phyloP scores from a whole-genome alignment of 768 basidiomycete genomes.

The Lanmaoa pseudosensibilis region DNA sequence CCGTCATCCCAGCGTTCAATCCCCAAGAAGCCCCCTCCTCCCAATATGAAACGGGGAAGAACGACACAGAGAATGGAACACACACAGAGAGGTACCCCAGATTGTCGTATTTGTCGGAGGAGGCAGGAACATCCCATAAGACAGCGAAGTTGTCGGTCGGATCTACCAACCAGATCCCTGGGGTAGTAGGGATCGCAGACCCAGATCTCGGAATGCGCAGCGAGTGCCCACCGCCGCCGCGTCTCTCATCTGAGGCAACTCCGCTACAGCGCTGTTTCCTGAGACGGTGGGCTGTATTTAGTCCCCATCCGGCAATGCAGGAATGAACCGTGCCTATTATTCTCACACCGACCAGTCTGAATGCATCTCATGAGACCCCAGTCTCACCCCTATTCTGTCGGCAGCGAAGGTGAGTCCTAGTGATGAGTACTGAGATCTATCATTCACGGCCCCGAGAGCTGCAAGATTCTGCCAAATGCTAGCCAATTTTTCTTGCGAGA shows the following conservation, averaged over 20 bases:
- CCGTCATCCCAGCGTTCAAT: neutral
- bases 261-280: constrained; percentile 10
- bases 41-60: constrained; percentile 2
- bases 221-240: constrained; percentile 12
- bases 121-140: neutral
- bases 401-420: constrained; percentile 11
- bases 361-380: neutral
- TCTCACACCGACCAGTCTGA: constrained; percentile 6
- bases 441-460: constrained; percentile 18
- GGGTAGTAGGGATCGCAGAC: constrained; percentile 9
- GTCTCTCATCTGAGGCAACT: constrained; percentile 13
- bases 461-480: neutral
- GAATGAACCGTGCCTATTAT: constrained; percentile 10
- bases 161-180: constrained; percentile 21
- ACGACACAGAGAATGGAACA: constrained; percentile 22
- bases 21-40: neutral
- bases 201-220: constrained; percentile 20
- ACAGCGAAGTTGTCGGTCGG: constrained; percentile 9
- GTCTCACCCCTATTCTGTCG: constrained; percentile 1
- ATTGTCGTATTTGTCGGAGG: constrained; percentile 9
- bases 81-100: constrained; percentile 14
- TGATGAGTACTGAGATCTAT: constrained; percentile 8
- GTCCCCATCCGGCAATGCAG: constrained; percentile 12
- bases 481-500: neutral
- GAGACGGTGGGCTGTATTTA: constrained; percentile 10